A percentile compares a stretch with the other conserved stretches of the same genome.
Conservation (phyloP, 108 stramenopile genomes). For the Pseudonitzschia delicatissima region DNA sequence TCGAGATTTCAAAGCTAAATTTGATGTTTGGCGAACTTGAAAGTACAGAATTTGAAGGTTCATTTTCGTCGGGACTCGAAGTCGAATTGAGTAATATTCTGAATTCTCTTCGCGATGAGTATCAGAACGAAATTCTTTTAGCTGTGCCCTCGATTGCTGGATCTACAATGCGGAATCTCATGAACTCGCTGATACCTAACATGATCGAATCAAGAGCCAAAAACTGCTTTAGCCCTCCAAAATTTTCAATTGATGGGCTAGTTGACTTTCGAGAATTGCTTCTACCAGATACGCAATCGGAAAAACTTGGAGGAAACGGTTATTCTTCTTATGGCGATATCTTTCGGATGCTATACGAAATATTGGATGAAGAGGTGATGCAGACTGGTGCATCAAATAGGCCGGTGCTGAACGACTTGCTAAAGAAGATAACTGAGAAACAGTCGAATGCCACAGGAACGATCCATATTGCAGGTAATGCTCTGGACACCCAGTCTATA, state of each 20-base stretch:
- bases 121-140: constrained; percentile 16
- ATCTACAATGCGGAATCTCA: constrained; percentile 12
- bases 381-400: constrained; percentile 31
- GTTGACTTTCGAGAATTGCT: constrained; percentile 64
- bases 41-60: not conserved
- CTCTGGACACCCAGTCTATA: constrained; percentile 27
- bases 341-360: constrained; percentile 31
- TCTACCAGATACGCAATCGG: constrained; percentile 20
- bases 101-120: not conserved
- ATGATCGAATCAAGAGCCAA: not conserved
- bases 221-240: constrained; percentile 9
- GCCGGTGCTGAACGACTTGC: constrained; percentile 39
- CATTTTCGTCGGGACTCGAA: not conserved
- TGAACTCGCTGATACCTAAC: constrained; percentile 18
- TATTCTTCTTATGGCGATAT: constrained; percentile 47
- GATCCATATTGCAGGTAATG: constrained; percentile 32
- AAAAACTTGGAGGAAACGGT: constrained; percentile 9
- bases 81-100: not conserved
- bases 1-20: constrained; percentile 16
- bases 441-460: constrained; percentile 47
- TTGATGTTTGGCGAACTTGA: not conserved
- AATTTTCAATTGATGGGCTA: constrained; percentile 11
- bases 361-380: constrained; percentile 35
- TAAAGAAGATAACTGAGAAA: constrained; percentile 29
- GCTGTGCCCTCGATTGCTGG: constrained; percentile 21